Conservation (phyloP, 345 rosid genomes). For the Ricinus communis region DNA sequence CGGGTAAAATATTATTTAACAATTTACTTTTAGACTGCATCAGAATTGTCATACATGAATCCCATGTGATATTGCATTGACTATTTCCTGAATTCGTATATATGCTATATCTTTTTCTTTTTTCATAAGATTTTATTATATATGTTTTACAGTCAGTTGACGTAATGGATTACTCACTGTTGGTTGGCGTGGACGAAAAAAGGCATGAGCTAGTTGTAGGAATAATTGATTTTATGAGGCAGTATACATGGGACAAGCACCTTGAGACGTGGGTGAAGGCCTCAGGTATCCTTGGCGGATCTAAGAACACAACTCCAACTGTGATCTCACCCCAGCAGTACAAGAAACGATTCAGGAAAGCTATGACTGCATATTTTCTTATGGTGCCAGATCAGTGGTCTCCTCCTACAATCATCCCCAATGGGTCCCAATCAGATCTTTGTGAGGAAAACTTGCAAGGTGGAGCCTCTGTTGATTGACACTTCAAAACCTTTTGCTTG, state of each 20-base stretch:
- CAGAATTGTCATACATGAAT: too few relatives aligned
- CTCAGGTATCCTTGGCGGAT: constrained; percentile 28
- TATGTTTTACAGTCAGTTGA: constrained; percentile 20
- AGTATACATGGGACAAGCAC: constrained; percentile 36
- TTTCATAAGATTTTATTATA: too few relatives aligned
- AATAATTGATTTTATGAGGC: constrained; percentile 34
- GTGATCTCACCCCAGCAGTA: constrained; percentile 34
- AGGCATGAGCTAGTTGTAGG: constrained; percentile 28
- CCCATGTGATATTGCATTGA: too few relatives aligned
- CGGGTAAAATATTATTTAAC: too few relatives aligned
- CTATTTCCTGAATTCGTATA: too few relatives aligned
- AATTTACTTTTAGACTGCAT: too few relatives aligned
- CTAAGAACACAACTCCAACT: constrained; percentile 26
- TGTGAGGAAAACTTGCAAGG: constrained; percentile 36
- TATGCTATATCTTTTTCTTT: too few relatives aligned
- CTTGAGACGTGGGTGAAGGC: constrained; percentile 35
- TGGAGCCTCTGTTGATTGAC: constrained; percentile 29
- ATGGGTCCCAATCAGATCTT: constrained; percentile 26
- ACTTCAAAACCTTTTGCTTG: constrained; percentile 5
- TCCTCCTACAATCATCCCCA: constrained; percentile 9
- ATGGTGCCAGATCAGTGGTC: constrained; percentile 36
- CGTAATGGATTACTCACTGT: constrained; percentile 31
- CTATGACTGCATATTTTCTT: constrained; percentile 22
- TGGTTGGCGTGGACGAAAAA: constrained; percentile 31
- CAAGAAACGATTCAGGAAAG: constrained; percentile 32